These are phyloP conservation scores for Auriscalpium vulgare DNA, from an alignment of 768 basidiomycete species.

Conservation along the genomic window DNA sequence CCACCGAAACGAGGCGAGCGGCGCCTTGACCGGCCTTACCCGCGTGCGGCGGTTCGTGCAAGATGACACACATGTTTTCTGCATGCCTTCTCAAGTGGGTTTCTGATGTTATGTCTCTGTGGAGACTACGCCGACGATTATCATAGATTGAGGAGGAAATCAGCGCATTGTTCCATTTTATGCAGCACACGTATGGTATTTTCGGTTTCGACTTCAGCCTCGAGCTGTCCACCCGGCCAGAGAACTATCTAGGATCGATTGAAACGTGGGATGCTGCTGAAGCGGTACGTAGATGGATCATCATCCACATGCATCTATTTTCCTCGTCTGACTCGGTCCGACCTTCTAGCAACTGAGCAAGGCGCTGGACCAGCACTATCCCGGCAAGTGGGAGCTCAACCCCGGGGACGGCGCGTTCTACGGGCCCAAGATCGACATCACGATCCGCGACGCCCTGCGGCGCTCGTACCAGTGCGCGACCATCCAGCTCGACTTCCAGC, in stretches of 20 bases:
- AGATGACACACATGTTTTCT: constrained; percentile 98
- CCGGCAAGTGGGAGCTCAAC: constrained; percentile 88
- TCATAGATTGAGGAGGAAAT: constrained; percentile 82
- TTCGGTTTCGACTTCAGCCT: constrained; percentile 95
- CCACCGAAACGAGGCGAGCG: constrained; percentile 93
- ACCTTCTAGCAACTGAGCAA: constrained; percentile 63
- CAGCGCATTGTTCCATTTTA: constrained; percentile 82
- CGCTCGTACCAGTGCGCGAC: constrained; percentile 98
- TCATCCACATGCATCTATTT: background rate
- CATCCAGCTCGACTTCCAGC: constrained; percentile 97
- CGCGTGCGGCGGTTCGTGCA: constrained; percentile 93
- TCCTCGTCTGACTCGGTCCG: background rate
- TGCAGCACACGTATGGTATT: constrained; percentile 85
- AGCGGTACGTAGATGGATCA: constrained; percentile 36
- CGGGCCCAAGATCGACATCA: constrained; percentile 98
- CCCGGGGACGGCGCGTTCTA: constrained; percentile 99
- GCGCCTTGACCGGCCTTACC: constrained; percentile 87
- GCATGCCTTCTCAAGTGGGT: constrained; percentile 79
- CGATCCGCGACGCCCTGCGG: constrained; percentile 83
- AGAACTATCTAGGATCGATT: constrained; percentile 84
- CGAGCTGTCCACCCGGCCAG: constrained; percentile 92
- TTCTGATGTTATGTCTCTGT: background rate
- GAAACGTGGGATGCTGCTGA: constrained; percentile 91
- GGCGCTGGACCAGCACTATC: constrained; percentile 78
- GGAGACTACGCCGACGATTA: background rate